phyloP scores from a whole-genome alignment of 1,284 basidiomycete species.

The Apiotrichum porosum region DNA sequence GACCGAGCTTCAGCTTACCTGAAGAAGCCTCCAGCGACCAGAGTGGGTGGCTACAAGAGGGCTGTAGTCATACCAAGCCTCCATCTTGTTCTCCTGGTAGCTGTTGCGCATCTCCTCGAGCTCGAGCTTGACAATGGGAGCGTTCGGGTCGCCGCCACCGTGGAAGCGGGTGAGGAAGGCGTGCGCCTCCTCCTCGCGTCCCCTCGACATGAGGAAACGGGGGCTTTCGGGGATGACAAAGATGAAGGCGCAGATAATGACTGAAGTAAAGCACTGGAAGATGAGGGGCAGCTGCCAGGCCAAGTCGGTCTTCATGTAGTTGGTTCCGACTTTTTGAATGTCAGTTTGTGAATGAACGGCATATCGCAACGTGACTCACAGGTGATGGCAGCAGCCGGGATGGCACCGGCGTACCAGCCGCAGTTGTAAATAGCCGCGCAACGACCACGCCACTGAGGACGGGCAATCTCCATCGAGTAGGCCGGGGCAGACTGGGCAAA shows the following conservation, averaged over 20 bases:
- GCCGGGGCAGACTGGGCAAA: conserved; percentile 53
- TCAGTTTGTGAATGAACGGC: too few relatives aligned
- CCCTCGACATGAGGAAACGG: conserved; percentile 23
- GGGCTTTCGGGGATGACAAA: conserved; percentile 28
- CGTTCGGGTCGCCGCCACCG: conserved; percentile 22
- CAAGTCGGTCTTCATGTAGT: conserved; percentile 21
- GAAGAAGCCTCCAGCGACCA: not conserved
- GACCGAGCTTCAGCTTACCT: too few relatives aligned
- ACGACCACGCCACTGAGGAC: conserved; percentile 60
- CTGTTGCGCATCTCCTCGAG: conserved; percentile 57
- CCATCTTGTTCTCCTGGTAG: conserved; percentile 52
- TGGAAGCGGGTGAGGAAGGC: conserved; percentile 67
- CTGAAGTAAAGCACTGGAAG: conserved; percentile 19
- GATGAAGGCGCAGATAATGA: conserved; percentile 6
- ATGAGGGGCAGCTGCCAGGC: conserved; percentile 31
- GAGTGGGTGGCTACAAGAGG: not conserved
- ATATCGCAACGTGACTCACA: too few relatives aligned
- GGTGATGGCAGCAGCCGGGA: conserved; percentile 14
- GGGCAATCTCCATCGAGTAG: conserved; percentile 55
- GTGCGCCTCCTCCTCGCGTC: conserved; percentile 60
- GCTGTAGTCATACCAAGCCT: conserved; percentile 32
- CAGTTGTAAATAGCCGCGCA: conserved; percentile 49
- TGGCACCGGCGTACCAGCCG: conserved; percentile 35
- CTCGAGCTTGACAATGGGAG: conserved; percentile 52
- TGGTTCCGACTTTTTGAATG: too few relatives aligned